phyloP scores from a whole-genome alignment of 495 filamentous ascomycete species.

The Aspergillus bertholletiae region DNA sequence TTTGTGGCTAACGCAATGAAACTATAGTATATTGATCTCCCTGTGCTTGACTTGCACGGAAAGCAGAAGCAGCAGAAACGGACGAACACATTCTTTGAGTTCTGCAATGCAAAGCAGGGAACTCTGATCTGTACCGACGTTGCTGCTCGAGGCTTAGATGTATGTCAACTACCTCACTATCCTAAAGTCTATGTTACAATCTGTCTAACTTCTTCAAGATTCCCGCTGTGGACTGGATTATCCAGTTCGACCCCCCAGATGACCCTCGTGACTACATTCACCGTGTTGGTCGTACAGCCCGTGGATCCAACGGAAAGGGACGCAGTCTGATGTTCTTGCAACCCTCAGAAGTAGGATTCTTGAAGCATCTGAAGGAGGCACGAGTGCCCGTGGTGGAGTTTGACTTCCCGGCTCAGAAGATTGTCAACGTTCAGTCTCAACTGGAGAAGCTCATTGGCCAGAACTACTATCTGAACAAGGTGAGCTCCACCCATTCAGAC shows the following conservation, averaged over 20 bases:
- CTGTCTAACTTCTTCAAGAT: conserved; percentile 48
- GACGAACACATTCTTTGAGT: conserved; percentile 97
- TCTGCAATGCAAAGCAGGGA: conserved; percentile 88
- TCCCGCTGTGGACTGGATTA: conserved; percentile 89
- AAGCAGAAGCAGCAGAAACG: conserved; percentile 98
- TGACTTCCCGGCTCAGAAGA: conserved; percentile 88
- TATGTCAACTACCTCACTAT: conserved; percentile 30
- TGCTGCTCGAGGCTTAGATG: conserved; percentile 87
- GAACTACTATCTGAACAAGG: conserved; percentile 96
- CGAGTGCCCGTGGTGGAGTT: conserved; percentile 93
- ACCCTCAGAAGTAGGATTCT: conserved; percentile 87
- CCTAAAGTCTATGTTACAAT: conserved; percentile 3
- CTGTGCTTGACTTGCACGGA: conserved; percentile 72
- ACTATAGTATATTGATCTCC: conserved; percentile 79
- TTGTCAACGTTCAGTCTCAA: conserved; percentile 91
- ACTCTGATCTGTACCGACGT: conserved; percentile 96
- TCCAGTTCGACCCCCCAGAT: conserved; percentile 93
- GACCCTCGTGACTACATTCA: conserved; percentile 94
- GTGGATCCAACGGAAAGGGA: conserved; percentile 80
- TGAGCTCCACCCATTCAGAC: conserved; percentile 19
- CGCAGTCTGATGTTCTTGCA: conserved; percentile 86
- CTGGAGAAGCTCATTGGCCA: conserved; percentile 86
- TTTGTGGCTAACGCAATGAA: not conserved
- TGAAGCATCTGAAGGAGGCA: conserved; percentile 87
- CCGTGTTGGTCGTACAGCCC: conserved; percentile 90